phyloP scores from a whole-genome alignment of 148 eudicot species.

The Amaranthus palmeri region DNA sequence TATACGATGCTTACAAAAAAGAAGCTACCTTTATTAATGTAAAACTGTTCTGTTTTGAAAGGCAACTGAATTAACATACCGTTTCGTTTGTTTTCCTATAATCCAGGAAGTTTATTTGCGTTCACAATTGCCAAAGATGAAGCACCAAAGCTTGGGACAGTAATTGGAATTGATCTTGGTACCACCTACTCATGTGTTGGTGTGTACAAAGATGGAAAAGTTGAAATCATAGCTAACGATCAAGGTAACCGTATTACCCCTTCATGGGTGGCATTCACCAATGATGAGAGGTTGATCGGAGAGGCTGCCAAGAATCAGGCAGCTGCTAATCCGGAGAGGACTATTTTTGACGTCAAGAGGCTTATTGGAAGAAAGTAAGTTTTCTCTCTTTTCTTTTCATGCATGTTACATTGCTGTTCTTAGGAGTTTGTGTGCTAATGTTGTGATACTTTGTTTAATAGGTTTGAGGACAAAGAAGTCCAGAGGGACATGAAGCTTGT shows the following conservation, averaged over 20 bases:
- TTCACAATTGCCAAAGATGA: conserved; percentile 52
- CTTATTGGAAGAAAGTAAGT: conserved; percentile 66
- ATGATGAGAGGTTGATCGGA: conserved; percentile 58
- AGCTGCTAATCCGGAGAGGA: conserved; percentile 60
- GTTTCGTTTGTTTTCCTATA: not conserved
- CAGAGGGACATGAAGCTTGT: conserved; percentile 61
- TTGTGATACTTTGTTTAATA: conserved; percentile 7
- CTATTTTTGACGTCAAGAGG: conserved; percentile 65
- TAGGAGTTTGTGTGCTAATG: not conserved
- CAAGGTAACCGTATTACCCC: conserved; percentile 84
- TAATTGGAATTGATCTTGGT: conserved; percentile 64
- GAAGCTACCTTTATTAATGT: not conserved
- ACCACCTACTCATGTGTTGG: conserved; percentile 70
- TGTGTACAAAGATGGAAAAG: conserved; percentile 61
- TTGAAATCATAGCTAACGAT: conserved; percentile 67
- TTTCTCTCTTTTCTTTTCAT: not conserved
- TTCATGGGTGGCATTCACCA: conserved; percentile 74
- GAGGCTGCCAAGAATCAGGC: conserved; percentile 78
- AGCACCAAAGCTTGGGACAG: conserved; percentile 59
- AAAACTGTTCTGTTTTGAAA: not conserved
- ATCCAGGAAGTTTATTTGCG: conserved; percentile 51
- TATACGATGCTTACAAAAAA: too few relatives aligned
- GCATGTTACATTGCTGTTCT: not conserved
- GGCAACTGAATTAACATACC: conserved; percentile 1
- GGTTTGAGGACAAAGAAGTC: conserved; percentile 57